Percentiles rank a stretch among this genome's conserved stretches.
phyloP scores from a whole-genome alignment of 202 grass and related monocot species.

The Alloteropsis angusta region DNA sequence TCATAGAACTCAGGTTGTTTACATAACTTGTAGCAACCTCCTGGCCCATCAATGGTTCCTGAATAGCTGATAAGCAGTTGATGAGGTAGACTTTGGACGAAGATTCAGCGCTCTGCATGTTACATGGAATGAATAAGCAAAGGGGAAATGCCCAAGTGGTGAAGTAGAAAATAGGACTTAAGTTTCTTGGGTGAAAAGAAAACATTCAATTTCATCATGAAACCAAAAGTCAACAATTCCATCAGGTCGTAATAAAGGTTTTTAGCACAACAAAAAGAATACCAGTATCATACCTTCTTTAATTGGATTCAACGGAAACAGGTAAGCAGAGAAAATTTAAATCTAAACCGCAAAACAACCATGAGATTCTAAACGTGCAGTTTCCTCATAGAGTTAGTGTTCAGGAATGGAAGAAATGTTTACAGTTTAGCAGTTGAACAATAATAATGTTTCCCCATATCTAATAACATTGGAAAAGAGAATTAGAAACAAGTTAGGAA shows the following conservation, averaged over 20 bases:
- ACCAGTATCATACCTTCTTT: background rate
- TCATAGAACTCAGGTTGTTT: constrained; percentile 52
- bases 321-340: background rate
- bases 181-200: constrained; percentile 21
- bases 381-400: background rate
- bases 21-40: constrained; percentile 67
- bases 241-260: constrained; percentile 1
- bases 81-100: constrained; percentile 86
- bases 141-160: background rate
- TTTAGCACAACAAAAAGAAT: background rate
- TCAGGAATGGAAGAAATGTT: background rate
- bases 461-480: background rate
- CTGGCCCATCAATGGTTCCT: constrained; percentile 63
- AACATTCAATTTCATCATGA: background rate
- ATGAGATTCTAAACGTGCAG: background rate
- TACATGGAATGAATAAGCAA: constrained; percentile 7
- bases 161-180: constrained; percentile 2
- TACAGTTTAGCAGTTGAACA: background rate
- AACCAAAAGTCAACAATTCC: background rate
- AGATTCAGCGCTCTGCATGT: constrained; percentile 62
- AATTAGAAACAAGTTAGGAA: background rate
- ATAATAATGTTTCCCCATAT: background rate
- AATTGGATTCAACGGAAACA: constrained; percentile 7
- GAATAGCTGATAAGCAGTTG: constrained; percentile 95
- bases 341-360: background rate